Evolutionary conservation across 176 grass and related monocot species (phyloP).

Genomic region (Elymus sibiricus): DNA sequence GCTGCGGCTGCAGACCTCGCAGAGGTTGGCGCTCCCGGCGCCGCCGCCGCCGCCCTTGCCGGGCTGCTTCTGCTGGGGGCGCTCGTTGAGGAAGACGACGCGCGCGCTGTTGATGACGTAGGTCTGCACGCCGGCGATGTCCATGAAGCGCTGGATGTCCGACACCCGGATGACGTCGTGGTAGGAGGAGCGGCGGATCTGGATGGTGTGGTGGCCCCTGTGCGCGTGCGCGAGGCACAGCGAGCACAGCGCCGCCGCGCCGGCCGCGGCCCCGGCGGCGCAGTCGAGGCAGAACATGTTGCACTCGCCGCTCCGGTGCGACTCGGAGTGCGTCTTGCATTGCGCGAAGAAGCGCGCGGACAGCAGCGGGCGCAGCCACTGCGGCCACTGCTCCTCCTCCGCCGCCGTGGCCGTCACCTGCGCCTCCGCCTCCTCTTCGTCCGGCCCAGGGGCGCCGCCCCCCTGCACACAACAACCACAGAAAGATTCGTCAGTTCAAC

Average conservation of each 20-base stretch:
- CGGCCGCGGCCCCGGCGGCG: conserved; percentile 15
- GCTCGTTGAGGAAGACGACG: conserved; percentile 98
- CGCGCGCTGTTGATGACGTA: conserved; percentile 99
- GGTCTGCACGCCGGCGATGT: conserved; percentile 89
- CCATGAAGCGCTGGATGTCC: conserved; percentile 92
- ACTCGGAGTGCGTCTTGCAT: conserved; percentile 66
- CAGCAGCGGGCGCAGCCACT: conserved; percentile 77
- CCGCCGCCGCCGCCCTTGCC: conserved; percentile 45
- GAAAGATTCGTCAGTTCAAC: background rate
- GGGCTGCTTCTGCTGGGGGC: conserved; percentile 78
- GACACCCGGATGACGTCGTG: conserved; percentile 98
- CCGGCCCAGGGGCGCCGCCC: conserved; percentile 44
- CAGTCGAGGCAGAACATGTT: conserved; percentile 99
- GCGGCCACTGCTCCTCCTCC: conserved; percentile 53
- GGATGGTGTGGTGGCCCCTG: conserved; percentile 57
- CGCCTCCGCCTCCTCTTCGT: conserved; percentile 25
- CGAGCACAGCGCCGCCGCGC: conserved; percentile 60
- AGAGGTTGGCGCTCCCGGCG: conserved; percentile 65
- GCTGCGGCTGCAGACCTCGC: conserved; percentile 91
- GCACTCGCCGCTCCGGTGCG: conserved; percentile 75
- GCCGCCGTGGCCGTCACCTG: conserved; percentile 10
- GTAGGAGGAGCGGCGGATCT: conserved; percentile 97
- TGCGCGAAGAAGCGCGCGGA: conserved; percentile 82
- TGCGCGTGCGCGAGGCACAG: conserved; percentile 64
- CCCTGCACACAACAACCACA: background rate